These are phyloP conservation scores for Opeltia flavorubescens DNA, from an alignment of 495 filamentous ascomycete species.

Conservation along the genomic window DNA sequence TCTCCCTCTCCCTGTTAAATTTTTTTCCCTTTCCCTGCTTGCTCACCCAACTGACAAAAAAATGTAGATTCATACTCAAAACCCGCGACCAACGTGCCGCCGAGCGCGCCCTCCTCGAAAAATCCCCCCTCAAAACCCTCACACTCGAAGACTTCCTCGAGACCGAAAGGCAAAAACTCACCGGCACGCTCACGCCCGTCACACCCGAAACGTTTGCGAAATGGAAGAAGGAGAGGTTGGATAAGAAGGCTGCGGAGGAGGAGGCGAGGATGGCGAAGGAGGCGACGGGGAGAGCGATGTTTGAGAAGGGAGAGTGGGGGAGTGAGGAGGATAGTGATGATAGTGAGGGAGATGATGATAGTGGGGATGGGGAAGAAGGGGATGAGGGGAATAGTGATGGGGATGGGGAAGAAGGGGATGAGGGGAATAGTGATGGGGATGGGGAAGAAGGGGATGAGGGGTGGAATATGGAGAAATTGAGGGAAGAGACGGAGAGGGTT, in stretches of 20 bases:
- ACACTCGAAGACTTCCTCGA: conserved; percentile 97
- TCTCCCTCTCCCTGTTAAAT: background rate
- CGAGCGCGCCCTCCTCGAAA: conserved; percentile 95
- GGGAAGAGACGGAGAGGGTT: conserved; percentile 34
- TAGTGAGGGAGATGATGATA: conserved; percentile 38
- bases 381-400: conserved; percentile 30
- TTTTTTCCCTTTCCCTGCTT: background rate
- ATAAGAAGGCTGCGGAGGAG: conserved; percentile 91
- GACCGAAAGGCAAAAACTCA: conserved; percentile 84
- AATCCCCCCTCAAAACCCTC: conserved; percentile 83
- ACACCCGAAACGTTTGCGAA: conserved; percentile 81
- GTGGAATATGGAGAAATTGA: conserved; percentile 36
- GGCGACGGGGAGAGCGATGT: conserved; percentile 83
- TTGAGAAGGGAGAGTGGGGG: conserved; percentile 91
- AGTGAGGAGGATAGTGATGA: conserved; percentile 49
- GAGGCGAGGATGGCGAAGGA: conserved; percentile 83
- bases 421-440: conserved; percentile 56
- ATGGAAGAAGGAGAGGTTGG: conserved; percentile 87
- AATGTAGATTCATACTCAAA: conserved; percentile 77
- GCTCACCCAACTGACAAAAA: conserved; percentile 8
- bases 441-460: conserved; percentile 19
- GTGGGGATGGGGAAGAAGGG: conserved; percentile 43
- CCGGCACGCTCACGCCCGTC: conserved; percentile 80
- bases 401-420: conserved; percentile 68
- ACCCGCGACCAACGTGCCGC: conserved; percentile 93